phyloP scores from a whole-genome alignment of 345 rosid species.

The Eucalyptus guilfoylei region DNA sequence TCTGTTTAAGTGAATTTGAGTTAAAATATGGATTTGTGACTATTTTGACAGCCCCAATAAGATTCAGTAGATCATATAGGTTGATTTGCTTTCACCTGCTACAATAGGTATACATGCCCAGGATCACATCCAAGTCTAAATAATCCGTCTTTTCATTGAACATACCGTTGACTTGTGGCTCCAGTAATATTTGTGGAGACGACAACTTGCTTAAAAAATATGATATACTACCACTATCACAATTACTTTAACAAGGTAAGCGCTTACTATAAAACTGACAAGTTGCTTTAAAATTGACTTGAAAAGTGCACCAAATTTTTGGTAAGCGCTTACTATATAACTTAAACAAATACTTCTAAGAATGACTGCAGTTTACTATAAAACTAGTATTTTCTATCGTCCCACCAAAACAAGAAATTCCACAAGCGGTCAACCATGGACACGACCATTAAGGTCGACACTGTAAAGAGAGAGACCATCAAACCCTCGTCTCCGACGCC shows the following conservation, averaged over 20 bases:
- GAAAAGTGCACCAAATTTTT: neutral
- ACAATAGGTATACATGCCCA: neutral
- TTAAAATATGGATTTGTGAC: neutral
- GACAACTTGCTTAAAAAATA: neutral
- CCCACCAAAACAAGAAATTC: neutral
- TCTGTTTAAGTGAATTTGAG: too few relatives aligned
- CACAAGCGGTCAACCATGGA: neutral
- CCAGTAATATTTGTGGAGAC: neutral
- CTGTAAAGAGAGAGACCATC: neutral
- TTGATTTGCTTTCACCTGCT: neutral
- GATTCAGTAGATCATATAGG: neutral
- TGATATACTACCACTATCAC: neutral
- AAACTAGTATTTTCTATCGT: neutral
- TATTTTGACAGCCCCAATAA: neutral
- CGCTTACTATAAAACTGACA: neutral
- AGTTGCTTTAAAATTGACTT: neutral
- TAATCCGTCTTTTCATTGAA: neutral
- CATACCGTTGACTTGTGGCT: neutral
- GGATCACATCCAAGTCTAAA: neutral
- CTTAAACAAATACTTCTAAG: neutral
- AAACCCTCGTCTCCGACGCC: neutral
- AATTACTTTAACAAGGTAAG: neutral
- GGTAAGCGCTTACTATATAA: neutral
- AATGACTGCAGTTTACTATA: neutral
- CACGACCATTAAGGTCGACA: neutral